Conservation (phyloP, 352 stramenopile genomes). For the Phytophthora gonapodyides region DNA sequence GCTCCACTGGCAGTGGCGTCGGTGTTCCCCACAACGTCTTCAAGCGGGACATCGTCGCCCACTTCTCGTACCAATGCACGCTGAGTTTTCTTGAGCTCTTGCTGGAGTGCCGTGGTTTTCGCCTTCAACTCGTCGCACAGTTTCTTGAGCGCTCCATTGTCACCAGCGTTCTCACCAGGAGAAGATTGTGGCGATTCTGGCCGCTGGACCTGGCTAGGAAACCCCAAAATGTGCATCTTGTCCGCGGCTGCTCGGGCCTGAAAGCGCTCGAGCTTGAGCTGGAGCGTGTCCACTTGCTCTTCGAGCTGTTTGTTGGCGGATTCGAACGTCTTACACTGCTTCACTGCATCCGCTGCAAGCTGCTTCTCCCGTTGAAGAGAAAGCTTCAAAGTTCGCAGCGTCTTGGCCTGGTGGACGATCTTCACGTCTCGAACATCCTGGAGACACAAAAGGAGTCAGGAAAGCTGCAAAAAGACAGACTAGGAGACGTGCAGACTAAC, state of each 20-base stretch:
- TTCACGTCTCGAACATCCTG: constrained; percentile 79
- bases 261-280: constrained; percentile 61
- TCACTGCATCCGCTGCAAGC: constrained; percentile 42
- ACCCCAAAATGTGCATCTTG: constrained; percentile 9
- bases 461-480: background rate
- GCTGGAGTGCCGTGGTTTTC: constrained; percentile 56
- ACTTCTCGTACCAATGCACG: constrained; percentile 70
- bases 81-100: constrained; percentile 76
- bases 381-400: constrained; percentile 62
- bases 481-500: constrained; percentile 27
- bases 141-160: constrained; percentile 38
- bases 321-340: constrained; percentile 46
- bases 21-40: constrained; percentile 52
- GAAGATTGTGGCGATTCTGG: background rate
- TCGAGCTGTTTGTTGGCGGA: constrained; percentile 44
- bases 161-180: background rate
- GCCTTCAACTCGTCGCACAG: constrained; percentile 66
- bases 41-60: constrained; percentile 53
- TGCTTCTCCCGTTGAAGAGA: constrained; percentile 66
- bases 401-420: constrained; percentile 80
- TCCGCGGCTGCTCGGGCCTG: constrained; percentile 45
- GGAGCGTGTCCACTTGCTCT: constrained; percentile 63
- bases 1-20: constrained; percentile 21
- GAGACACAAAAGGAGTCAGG: constrained; percentile 10
- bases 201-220: constrained; percentile 3